Base-by-base conservation (phyloP, 2,329 filamentous ascomycete species). In the Fusarium caatingaense region DNA sequence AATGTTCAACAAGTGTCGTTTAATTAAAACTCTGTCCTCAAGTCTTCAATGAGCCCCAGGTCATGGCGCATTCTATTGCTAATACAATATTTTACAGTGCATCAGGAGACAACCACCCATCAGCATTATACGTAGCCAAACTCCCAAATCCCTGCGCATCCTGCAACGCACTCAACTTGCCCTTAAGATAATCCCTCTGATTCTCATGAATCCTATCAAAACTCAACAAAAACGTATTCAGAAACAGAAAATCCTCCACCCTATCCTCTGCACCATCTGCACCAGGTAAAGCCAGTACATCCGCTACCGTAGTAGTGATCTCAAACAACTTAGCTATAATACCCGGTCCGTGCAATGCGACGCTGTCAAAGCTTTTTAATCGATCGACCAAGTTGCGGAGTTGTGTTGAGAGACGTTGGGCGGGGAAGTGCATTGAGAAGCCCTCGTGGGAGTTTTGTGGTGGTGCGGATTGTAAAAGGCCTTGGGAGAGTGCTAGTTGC, bases 251-350 rank as follows among this genome's bases (percentile, higher is more conserved):
- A 63, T 88, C 86, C 49, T 87, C 83, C 34, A 88, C 83, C 4
- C 84, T 79, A 1, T 82, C 78, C 7, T 80, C 78, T 0, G 82
- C 83, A 53, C 34, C 72, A 45, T 1, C 82, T 78, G 6, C 81
- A 5, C 82, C 80, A 0, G 85, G 84, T 2, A 88, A 76, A 18
- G 86, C 84, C 48, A 88, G 78, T 1, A 89, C 87, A 58, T 89
- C 87, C 0, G 86, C 86, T 40, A 88, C 85, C 0, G 86, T 88
- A 68, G 86, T 87, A 0, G 86, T 86, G 55, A 89, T 87, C 68
- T 89, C 87, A 50, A 89, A 87, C 4, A 89, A 76, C 68, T 89
- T 89, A 58, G 86, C 83, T 20, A 88, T 76, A 50, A 89, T 87
- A 9, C 85, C 85, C n/a, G 81, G 85, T 8, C 87, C 87, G 66